Evolutionary conservation across 257 asterid species (phyloP).

Genomic region (Petunia secreta): DNA sequence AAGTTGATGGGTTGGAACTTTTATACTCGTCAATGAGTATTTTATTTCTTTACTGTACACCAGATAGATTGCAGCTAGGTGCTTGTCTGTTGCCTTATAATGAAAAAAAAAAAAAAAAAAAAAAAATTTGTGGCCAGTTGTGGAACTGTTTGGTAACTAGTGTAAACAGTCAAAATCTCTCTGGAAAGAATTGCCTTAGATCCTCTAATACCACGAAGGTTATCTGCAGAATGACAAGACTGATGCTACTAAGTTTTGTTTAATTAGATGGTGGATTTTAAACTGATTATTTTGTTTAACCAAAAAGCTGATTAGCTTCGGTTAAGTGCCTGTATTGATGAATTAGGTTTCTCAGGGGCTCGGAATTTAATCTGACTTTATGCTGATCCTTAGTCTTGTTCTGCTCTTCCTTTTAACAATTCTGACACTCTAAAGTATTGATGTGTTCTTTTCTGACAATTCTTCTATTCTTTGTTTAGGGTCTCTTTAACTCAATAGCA

Average conservation of each 20-base stretch:
- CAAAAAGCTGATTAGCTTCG: not conserved
- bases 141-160: not conserved
- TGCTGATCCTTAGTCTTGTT: conserved; percentile 10
- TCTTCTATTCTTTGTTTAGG: conserved; percentile 49
- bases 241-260: not conserved
- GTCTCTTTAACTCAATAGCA: conserved; percentile 93
- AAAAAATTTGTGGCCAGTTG: not conserved
- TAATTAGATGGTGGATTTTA: conserved; percentile 7
- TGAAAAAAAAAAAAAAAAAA: too few species aligned
- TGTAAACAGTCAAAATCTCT: conserved; percentile 2
- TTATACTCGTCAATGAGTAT: not conserved
- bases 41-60: not conserved
- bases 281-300: not conserved
- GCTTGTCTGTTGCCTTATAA: too few species aligned
- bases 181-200: conserved; percentile 5
- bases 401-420: not conserved
- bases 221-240: not conserved
- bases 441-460: not conserved
- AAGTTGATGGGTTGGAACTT: conserved; percentile 4
- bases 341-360: conserved; percentile 4
- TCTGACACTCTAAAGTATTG: not conserved
- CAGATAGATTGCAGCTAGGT: not conserved
- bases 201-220: not conserved
- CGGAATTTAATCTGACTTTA: not conserved
- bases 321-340: not conserved